Base-by-base conservation (phyloP, 176 grass and related monocot species). In the Rhynchospora tenuis region DNA sequence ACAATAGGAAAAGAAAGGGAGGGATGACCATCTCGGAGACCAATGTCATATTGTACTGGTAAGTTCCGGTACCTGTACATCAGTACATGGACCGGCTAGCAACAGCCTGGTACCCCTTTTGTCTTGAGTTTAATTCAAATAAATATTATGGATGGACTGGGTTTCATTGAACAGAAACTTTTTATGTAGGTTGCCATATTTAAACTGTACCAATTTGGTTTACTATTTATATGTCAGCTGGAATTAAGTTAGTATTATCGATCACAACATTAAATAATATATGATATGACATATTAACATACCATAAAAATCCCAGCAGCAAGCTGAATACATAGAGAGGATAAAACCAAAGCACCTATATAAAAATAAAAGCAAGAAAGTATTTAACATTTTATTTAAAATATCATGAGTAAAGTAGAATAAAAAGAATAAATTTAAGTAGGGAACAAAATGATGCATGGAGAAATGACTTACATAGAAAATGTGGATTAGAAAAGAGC, bases 261-360 rank as follows among this genome's bases (percentile, higher is more conserved):
- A 77, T 9, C 17, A 88, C 19, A 66, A 17, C 23, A 42, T 8
- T 11, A 71, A 63, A 63, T 9, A 29, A 20, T 64, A 78, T 22
- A 67, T 46, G 24, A 69, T 52, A 82, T 86, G 26, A 77, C 55
- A 26, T 86, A 61, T 73, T 46, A 68, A 81, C 92, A 33, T 95
- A 98, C 96, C 96, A 95, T 69, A 98, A 84, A 47, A 91, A 68
- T 80, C 93, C 94, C 68, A 98, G 77, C 63, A 98, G 68, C 74
- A 98, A 89, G 84, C 96, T 98, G 91, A 95, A 98, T 82, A 98
- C 45, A 62, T 98, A 95, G 57, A 98, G 91, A 44, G 91, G 96
- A 83, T 98, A 98, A 88, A 98, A 93, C 96, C 96, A 98, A 78
- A 93, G 83, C 81, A 98, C 84, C 96, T 98, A 90, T 51, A 92